These are phyloP conservation scores for Cardamine occulta DNA, from an alignment of 345 rosid species.

Conservation along the genomic window DNA sequence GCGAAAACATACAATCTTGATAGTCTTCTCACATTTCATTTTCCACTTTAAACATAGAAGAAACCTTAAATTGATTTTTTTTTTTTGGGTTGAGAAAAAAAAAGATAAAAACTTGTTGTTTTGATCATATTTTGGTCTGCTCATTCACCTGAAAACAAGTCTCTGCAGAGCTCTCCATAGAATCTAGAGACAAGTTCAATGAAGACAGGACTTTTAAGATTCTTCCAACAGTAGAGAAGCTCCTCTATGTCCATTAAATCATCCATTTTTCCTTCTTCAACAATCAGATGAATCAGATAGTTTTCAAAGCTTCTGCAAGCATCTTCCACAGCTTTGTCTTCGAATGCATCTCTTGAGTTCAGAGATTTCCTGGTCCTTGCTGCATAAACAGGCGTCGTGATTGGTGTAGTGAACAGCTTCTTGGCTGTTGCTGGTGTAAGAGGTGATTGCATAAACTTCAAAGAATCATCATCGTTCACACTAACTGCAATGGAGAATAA, in stretches of 20 bases:
- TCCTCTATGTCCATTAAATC: constrained; percentile 85
- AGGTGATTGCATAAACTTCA: constrained; percentile 50
- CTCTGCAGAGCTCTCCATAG: constrained; percentile 85
- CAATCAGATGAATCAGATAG: constrained; percentile 79
- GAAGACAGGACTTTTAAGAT: constrained; percentile 76
- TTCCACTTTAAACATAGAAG: neutral
- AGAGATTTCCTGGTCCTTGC: constrained; percentile 27
- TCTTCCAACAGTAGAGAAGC: constrained; percentile 86
- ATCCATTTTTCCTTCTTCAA: constrained; percentile 75
- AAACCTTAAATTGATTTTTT: neutral
- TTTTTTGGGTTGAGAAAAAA: neutral
- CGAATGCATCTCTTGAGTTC: constrained; percentile 37
- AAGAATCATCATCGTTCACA: constrained; percentile 33
- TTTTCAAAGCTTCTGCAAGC: constrained; percentile 87
- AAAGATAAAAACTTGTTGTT: constrained; percentile 13
- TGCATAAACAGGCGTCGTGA: constrained; percentile 56
- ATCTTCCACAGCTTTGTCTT: constrained; percentile 58
- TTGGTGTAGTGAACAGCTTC: constrained; percentile 53
- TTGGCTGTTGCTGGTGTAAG: constrained; percentile 62
- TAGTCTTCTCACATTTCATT: neutral
- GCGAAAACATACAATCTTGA: neutral
- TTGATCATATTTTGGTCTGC: neutral
- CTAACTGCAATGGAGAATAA: constrained; percentile 31
- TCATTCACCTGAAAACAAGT: constrained; percentile 42
- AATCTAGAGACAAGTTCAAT: constrained; percentile 70